Percentiles rank a stretch among this genome's conserved stretches.
phyloP scores from a whole-genome alignment of 75 land plant species.

The Picea glauca region DNA sequence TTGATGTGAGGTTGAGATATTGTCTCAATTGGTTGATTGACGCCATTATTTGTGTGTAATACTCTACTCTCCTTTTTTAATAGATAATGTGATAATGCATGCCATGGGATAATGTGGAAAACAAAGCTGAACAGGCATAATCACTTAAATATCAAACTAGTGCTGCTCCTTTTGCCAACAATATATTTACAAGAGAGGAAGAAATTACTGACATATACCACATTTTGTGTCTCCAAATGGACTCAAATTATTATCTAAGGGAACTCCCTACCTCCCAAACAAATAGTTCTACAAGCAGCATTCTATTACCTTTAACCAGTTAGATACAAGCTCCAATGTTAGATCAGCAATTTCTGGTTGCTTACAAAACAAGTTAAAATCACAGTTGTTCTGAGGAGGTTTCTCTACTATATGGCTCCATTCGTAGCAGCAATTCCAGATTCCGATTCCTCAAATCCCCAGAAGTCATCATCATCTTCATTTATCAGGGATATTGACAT shows the following conservation, averaged over 20 bases:
- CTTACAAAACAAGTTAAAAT: background rate
- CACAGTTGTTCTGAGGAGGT: background rate
- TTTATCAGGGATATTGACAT: conserved; percentile 2
- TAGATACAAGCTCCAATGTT: background rate
- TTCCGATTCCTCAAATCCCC: conserved; percentile 6
- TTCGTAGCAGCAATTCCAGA: background rate
- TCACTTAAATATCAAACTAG: background rate
- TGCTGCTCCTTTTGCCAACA: background rate
- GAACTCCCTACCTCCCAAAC: background rate
- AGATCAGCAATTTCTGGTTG: background rate
- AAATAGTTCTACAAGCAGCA: background rate
- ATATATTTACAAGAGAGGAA: background rate
- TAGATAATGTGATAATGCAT: no score
- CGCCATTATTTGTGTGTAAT: no score
- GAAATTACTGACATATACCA: background rate
- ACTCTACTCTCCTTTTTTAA: no score
- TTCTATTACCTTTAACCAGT: background rate
- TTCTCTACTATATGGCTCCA: background rate
- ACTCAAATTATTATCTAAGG: background rate
- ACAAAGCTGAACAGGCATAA: background rate
- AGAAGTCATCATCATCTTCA: conserved; percentile 13
- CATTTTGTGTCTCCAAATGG: background rate
- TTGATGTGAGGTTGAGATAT: no score
- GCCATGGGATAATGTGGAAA: no score
- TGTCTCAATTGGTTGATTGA: no score